Evolutionary conservation across 176 grass and related monocot species (phyloP).

Genomic region (Chrysopogon serrulatus): DNA sequence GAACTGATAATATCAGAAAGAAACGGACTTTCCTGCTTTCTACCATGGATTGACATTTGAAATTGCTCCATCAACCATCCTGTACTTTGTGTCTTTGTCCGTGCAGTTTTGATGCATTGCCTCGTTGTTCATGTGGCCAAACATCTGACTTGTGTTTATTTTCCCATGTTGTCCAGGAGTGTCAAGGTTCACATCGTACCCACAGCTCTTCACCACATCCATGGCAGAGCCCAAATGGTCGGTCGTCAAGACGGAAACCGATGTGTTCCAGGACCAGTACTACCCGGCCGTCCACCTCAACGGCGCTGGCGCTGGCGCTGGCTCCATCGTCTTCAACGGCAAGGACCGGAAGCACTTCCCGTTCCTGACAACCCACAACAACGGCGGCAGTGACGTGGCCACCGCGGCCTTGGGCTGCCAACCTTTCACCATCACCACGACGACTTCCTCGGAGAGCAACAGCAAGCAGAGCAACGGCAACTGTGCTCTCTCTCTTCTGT

Average conservation of each 20-base stretch:
- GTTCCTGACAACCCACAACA: constrained; percentile 29
- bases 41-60: background rate
- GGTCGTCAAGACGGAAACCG: constrained; percentile 46
- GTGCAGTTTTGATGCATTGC: background rate
- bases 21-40: background rate
- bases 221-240: constrained; percentile 47
- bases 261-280: constrained; percentile 29
- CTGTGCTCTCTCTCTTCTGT: constrained; percentile 98
- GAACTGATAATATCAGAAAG: background rate
- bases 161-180: constrained; percentile 30
- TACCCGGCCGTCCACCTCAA: constrained; percentile 36
- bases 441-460: constrained; percentile 46
- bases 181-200: constrained; percentile 47
- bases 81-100: background rate
- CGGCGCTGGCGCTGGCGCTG: background rate
- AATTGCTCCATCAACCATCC: background rate
- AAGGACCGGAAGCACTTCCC: constrained; percentile 59
- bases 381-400: background rate
- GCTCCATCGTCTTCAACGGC: constrained; percentile 23
- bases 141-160: background rate
- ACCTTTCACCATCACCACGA: constrained; percentile 48
- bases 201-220: constrained; percentile 45
- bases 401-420: constrained; percentile 10
- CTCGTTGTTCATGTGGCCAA: background rate
- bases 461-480: constrained; percentile 48